These are phyloP conservation scores for Grifola frondosa DNA, from an alignment of 1,284 basidiomycete genomes.

Conservation along the genomic window DNA sequence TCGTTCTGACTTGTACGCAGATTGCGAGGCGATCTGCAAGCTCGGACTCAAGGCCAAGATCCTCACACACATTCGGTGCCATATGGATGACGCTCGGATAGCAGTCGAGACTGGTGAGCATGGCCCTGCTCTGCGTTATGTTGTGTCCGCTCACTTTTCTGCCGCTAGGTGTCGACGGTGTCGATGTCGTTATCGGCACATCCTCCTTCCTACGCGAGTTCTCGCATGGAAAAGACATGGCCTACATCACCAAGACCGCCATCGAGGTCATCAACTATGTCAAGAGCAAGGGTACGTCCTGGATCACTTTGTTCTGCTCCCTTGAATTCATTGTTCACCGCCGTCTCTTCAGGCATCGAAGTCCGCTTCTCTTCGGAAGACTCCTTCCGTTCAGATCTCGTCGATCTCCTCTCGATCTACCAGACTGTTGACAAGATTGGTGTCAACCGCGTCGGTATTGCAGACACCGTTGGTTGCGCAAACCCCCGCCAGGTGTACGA, in stretches of 20 bases:
- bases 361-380: slow-evolving; percentile 99
- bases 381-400: slow-evolving; percentile 99
- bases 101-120: slow-evolving; percentile 96
- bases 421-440: slow-evolving; percentile 99
- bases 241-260: slow-evolving; percentile 98
- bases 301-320: background rate
- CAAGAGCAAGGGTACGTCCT: slow-evolving; percentile 83
- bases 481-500: slow-evolving; percentile 99
- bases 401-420: slow-evolving; percentile 98
- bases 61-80: slow-evolving; percentile 98
- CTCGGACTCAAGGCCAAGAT: slow-evolving; percentile 97
- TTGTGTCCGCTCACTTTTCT: slow-evolving; percentile 7
- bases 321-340: background rate
- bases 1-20: slow-evolving; percentile 31
- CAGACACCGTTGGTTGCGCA: slow-evolving; percentile 98
- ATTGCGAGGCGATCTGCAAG: slow-evolving; percentile 99
- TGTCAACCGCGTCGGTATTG: slow-evolving; percentile 98
- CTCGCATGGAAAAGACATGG: slow-evolving; percentile 99
- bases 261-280: slow-evolving; percentile 99
- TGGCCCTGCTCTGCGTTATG: too few species aligned
- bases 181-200: slow-evolving; percentile 99
- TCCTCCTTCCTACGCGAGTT: slow-evolving; percentile 99
- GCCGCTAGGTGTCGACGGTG: slow-evolving; percentile 93
- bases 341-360: slow-evolving; percentile 74
- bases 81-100: slow-evolving; percentile 99